Percentiles rank a stretch among this genome's conserved stretches.
phyloP scores from a whole-genome alignment of 2,329 filamentous ascomycete species.

The Stagonosporopsis vannaccii region DNA sequence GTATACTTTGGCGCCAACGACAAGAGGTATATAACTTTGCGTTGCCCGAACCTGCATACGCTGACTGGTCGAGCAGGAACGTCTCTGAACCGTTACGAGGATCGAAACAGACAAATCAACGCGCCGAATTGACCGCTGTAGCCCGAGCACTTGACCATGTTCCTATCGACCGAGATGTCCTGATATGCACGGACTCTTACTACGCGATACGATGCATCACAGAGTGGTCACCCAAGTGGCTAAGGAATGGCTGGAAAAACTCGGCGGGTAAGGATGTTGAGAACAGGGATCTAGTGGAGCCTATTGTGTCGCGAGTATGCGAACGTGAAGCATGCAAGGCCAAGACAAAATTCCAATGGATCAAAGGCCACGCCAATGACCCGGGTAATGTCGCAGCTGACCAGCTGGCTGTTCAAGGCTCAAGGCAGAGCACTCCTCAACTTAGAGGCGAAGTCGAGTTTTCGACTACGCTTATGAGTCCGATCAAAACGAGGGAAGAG shows the following conservation, averaged over 20 bases:
- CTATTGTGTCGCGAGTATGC: slow-evolving; percentile 74
- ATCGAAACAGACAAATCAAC: slow-evolving; percentile 86
- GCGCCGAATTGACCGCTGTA: slow-evolving; percentile 92
- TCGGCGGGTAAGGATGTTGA: slow-evolving; percentile 73
- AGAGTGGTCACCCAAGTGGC: slow-evolving; percentile 82
- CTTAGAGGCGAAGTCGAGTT: slow-evolving; percentile 19
- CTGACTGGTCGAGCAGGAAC: slow-evolving; percentile 58
- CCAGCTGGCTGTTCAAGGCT: slow-evolving; percentile 35
- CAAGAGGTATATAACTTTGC: slow-evolving; percentile 54
- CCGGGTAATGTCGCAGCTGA: slow-evolving; percentile 84
- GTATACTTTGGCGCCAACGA: slow-evolving; percentile 70
- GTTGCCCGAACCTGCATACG: not conserved
- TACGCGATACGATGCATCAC: slow-evolving; percentile 92
- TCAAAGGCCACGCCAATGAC: slow-evolving; percentile 82
- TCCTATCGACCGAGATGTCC: slow-evolving; percentile 70
- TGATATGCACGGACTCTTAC: slow-evolving; percentile 86
- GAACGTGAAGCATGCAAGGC: slow-evolving; percentile 63
- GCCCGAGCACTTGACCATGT: slow-evolving; percentile 81
- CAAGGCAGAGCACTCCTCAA: slow-evolving; percentile 24
- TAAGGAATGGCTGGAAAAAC: slow-evolving; percentile 79
- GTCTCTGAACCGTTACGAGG: slow-evolving; percentile 80
- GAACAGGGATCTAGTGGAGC: slow-evolving; percentile 84
- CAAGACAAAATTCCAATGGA: slow-evolving; percentile 79
- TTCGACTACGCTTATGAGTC: slow-evolving; percentile 20
- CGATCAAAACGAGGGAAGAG: slow-evolving; percentile 14